Evolutionary conservation across 2,329 filamentous ascomycete species (phyloP).

Genomic region (Colletotrichum viniferum): DNA sequence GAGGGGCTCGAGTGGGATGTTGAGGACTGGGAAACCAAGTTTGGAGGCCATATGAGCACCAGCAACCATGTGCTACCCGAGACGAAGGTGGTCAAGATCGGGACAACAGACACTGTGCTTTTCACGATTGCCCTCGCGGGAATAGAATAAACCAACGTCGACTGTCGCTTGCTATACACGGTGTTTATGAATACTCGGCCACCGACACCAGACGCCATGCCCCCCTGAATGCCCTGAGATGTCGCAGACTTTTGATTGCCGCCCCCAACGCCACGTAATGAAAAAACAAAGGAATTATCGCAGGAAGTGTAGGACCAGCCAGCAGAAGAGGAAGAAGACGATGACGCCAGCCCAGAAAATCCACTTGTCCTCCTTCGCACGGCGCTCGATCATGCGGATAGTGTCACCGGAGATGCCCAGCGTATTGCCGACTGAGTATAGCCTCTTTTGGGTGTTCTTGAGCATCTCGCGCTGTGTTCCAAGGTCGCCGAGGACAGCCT

Average conservation of each 20-base stretch:
- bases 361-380: conserved; percentile 96
- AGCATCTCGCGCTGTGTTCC: conserved; percentile 91
- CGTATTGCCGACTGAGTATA: conserved; percentile 94
- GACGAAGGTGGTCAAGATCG: conserved; percentile 64
- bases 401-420: conserved; percentile 93
- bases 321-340: conserved; percentile 90
- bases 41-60: conserved; percentile 77
- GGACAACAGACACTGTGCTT: conserved; percentile 68
- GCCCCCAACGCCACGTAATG: not conserved
- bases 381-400: conserved; percentile 92
- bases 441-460: conserved; percentile 87
- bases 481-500: conserved; percentile 88
- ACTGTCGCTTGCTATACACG: conserved; percentile 13
- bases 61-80: conserved; percentile 75
- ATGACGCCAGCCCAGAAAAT: conserved; percentile 90
- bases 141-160: conserved; percentile 21
- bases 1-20: conserved; percentile 92
- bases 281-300: conserved; percentile 53
- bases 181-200: not conserved
- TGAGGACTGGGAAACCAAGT: conserved; percentile 75
- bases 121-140: conserved; percentile 72
- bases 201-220: conserved; percentile 13
- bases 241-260: not conserved
- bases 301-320: conserved; percentile 85
- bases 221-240: not conserved